These are phyloP conservation scores for Acanthamoeba rhysodes DNA, from an alignment of 208 protist genomes.

Conservation along the genomic window DNA sequence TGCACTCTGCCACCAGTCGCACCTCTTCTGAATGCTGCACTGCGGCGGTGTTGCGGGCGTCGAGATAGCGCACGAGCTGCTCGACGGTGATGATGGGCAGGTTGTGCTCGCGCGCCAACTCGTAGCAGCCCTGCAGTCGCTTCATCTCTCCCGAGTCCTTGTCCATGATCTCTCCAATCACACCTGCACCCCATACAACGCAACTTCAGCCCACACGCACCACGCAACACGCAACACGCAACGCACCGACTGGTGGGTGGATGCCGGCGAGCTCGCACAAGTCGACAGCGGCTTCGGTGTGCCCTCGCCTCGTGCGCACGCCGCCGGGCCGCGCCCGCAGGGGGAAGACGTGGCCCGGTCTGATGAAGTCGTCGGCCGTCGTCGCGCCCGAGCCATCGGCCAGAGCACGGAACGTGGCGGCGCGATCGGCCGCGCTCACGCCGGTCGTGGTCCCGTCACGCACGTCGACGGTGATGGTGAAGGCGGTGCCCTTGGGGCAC, in stretches of 20 bases:
- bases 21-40: not conserved
- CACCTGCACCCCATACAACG: not conserved
- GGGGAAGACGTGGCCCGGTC: slow-evolving; percentile 86
- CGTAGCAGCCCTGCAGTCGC: slow-evolving; percentile 75
- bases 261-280: slow-evolving; percentile 77
- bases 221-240: no score
- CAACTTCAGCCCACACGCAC: no score
- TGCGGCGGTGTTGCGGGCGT: not conserved
- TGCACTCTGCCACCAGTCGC: slow-evolving; percentile 48
- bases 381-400: slow-evolving; percentile 70
- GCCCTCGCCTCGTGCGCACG: slow-evolving; percentile 79
- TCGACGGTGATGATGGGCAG: slow-evolving; percentile 81
- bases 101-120: slow-evolving; percentile 67
- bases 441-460: slow-evolving; percentile 76
- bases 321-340: slow-evolving; percentile 79
- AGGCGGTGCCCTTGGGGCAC: slow-evolving; percentile 85
- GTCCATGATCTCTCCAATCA: slow-evolving; percentile 74
- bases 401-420: slow-evolving; percentile 79
- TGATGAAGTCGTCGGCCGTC: slow-evolving; percentile 63
- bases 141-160: slow-evolving; percentile 82
- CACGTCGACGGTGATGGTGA: slow-evolving; percentile 84
- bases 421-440: slow-evolving; percentile 81
- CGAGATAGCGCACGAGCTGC: slow-evolving; percentile 69
- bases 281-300: slow-evolving; percentile 86
- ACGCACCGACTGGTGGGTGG: slow-evolving; percentile 40